phyloP scores from a whole-genome alignment of 2,329 filamentous ascomycete species.

The Beauveria bassiana region DNA sequence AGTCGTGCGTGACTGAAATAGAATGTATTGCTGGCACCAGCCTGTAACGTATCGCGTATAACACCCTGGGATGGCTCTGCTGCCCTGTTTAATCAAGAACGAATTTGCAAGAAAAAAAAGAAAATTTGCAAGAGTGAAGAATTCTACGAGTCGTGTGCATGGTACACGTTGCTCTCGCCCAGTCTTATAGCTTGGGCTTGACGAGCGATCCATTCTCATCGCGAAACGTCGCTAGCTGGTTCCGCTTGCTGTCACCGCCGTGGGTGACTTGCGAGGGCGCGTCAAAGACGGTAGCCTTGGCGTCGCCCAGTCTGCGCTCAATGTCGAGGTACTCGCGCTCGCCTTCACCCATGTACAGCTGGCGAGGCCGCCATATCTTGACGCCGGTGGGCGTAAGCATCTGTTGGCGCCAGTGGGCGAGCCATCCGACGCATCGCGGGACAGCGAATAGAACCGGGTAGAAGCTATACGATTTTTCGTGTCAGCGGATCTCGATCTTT shows the following conservation, averaged over 20 bases:
- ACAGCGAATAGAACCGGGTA: constrained; percentile 45
- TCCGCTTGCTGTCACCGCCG: constrained; percentile 35
- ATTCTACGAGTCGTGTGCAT: background rate
- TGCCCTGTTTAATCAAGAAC: background rate
- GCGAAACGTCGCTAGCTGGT: constrained; percentile 31
- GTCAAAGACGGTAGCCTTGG: constrained; percentile 25
- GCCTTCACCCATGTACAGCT: constrained; percentile 39
- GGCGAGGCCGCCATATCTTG: constrained; percentile 43
- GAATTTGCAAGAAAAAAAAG: background rate
- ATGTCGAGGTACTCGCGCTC: constrained; percentile 37
- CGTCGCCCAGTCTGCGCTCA: constrained; percentile 25
- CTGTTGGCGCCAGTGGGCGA: constrained; percentile 45
- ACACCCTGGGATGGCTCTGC: too few relatives aligned
- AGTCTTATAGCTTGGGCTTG: constrained; percentile 18
- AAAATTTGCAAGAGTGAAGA: background rate
- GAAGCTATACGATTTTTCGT: constrained; percentile 23
- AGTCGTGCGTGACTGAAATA: too few relatives aligned
- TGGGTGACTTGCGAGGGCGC: constrained; percentile 29
- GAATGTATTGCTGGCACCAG: too few relatives aligned
- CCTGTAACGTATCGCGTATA: too few relatives aligned
- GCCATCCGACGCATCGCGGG: constrained; percentile 42
- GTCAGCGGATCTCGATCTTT: constrained; percentile 5
- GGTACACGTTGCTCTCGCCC: background rate
- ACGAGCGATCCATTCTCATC: constrained; percentile 27
- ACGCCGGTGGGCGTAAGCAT: constrained; percentile 38